These are phyloP conservation scores for Lactarius sp. DNA, from an alignment of 768 basidiomycete species.

Conservation along the genomic window DNA sequence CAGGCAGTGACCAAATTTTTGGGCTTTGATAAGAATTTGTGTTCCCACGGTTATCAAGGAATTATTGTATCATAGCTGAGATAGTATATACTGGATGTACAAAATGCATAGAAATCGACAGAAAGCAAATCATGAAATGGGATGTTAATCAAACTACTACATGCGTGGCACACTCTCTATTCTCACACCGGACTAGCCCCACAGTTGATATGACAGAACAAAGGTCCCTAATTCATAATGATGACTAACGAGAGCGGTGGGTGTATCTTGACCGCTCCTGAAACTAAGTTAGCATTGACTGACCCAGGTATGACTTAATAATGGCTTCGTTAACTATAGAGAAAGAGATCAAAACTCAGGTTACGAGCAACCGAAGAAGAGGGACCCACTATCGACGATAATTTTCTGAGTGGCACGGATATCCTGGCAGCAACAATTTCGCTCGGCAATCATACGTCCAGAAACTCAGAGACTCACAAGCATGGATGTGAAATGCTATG, in stretches of 20 bases:
- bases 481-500: slow-evolving; percentile 68
- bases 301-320: slow-evolving; percentile 58
- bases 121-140: slow-evolving; percentile 7
- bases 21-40: background rate
- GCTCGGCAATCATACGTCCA: background rate
- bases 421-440: slow-evolving; percentile 10
- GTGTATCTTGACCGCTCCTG: background rate
- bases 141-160: slow-evolving; percentile 8
- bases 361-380: background rate
- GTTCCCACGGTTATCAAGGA: slow-evolving; percentile 13
- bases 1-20: background rate
- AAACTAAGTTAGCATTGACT: slow-evolving; percentile 31
- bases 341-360: background rate
- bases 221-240: background rate
- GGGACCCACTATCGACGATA: slow-evolving; percentile 51
- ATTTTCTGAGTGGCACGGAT: slow-evolving; percentile 35
- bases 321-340: slow-evolving; percentile 58
- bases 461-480: slow-evolving; percentile 37
- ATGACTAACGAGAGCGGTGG: background rate
- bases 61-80: background rate
- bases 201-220: slow-evolving; percentile 1
- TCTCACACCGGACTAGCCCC: background rate
- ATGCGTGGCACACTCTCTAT: slow-evolving; percentile 1
- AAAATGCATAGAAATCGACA: slow-evolving; percentile 11
- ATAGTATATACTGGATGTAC: background rate